phyloP scores from a whole-genome alignment of 139 green algal genomes.

The Penium margaritaceum region DNA sequence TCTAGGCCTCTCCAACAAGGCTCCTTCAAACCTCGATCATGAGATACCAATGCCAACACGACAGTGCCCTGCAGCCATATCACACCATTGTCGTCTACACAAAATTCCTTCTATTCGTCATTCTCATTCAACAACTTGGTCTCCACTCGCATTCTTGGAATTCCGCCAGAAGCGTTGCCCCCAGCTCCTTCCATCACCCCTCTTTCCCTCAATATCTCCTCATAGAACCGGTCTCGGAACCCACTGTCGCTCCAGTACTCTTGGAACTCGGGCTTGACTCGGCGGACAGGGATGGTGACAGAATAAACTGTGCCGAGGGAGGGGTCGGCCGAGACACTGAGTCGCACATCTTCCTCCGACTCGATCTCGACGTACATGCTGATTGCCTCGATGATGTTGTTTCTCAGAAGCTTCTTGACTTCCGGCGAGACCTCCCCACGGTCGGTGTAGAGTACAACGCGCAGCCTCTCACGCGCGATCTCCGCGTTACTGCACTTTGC shows the following conservation, averaged over 20 bases:
- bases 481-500: slow-evolving; percentile 28
- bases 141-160: too few relatives aligned
- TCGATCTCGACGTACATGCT: slow-evolving; percentile 32
- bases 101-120: too few relatives aligned
- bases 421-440: slow-evolving; percentile 18
- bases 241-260: slow-evolving; percentile 12
- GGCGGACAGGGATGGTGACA: slow-evolving; percentile 73
- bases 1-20: too few relatives aligned
- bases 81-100: too few relatives aligned
- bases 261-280: slow-evolving; percentile 66
- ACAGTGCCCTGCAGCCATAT: too few relatives aligned
- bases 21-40: too few relatives aligned
- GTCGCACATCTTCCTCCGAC: slow-evolving; percentile 52
- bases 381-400: slow-evolving; percentile 23
- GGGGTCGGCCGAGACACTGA: slow-evolving; percentile 62
- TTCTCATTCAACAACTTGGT: too few relatives aligned
- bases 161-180: too few relatives aligned
- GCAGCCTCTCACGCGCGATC: slow-evolving; percentile 27
- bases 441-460: slow-evolving; percentile 20
- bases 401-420: not conserved
- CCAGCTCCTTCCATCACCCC: too few relatives aligned
- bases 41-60: too few relatives aligned
- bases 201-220: slow-evolving; percentile 4
- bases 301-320: slow-evolving; percentile 79
- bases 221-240: slow-evolving; percentile 25